phyloP scores from a whole-genome alignment of 2,329 filamentous ascomycete species.

The Fusarium sp. region DNA sequence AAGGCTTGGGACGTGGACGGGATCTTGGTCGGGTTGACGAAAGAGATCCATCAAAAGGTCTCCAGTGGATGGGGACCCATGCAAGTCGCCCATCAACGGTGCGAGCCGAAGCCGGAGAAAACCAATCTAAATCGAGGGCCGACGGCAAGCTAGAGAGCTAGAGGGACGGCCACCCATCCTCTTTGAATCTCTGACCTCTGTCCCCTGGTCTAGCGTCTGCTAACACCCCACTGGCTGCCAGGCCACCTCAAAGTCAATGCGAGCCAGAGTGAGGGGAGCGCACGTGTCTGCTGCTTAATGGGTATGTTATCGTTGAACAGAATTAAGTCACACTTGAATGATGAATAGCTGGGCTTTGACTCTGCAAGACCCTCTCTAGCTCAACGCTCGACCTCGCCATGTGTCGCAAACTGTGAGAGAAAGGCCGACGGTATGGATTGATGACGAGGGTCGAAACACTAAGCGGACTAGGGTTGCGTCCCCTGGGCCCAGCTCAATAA shows the following conservation, averaged over 20 bases:
- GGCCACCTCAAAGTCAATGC: constrained; percentile 28
- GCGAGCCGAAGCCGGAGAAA: constrained; percentile 53
- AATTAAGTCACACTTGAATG: constrained; percentile 34
- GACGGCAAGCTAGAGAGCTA: constrained; percentile 41
- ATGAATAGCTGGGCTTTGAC: constrained; percentile 26
- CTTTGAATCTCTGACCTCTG: constrained; percentile 29
- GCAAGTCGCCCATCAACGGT: constrained; percentile 50
- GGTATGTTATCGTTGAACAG: constrained; percentile 33
- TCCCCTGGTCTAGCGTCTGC: constrained; percentile 41
- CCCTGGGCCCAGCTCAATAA: constrained; percentile 33
- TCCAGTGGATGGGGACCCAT: constrained; percentile 44
- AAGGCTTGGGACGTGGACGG: constrained; percentile 47
- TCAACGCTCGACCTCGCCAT: constrained; percentile 19
- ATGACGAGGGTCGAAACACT: constrained; percentile 37
- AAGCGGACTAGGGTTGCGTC: constrained; percentile 40
- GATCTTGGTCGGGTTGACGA: constrained; percentile 42
- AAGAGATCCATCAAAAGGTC: constrained; percentile 39
- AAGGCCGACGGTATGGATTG: constrained; percentile 20
- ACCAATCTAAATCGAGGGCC: constrained; percentile 49
- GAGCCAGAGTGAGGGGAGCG: constrained; percentile 37
- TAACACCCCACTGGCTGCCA: constrained; percentile 36
- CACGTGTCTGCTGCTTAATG: constrained; percentile 53
- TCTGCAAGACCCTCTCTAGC: constrained; percentile 18
- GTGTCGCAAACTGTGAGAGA: constrained; percentile 14
- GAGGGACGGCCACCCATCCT: constrained; percentile 30